phyloP scores from a whole-genome alignment of 352 stramenopile species.

The Globisporangium heterothallicum region DNA sequence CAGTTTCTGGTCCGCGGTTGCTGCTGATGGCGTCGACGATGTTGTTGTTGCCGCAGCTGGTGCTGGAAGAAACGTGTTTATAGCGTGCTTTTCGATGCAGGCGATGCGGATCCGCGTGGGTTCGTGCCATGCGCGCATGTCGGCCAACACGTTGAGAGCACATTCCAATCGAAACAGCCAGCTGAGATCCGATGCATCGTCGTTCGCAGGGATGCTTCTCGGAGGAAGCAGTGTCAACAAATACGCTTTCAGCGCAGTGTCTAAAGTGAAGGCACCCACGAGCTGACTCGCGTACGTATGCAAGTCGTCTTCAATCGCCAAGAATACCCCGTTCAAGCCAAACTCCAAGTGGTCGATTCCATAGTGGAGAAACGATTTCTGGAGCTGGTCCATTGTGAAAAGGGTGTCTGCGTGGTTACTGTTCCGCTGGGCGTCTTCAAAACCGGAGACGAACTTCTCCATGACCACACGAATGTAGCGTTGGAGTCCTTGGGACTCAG shows the following conservation, averaged over 20 bases:
- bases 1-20: background rate
- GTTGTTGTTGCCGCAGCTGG: background rate
- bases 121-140: slow-evolving; percentile 13
- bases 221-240: slow-evolving; percentile 1
- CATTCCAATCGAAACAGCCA: slow-evolving; percentile 11
- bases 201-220: background rate
- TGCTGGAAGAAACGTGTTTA: slow-evolving; percentile 3
- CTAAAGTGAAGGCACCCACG: background rate
- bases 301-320: slow-evolving; percentile 11
- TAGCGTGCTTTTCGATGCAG: slow-evolving; percentile 8
- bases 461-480: background rate
- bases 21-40: background rate
- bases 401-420: background rate
- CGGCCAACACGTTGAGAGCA: slow-evolving; percentile 10
- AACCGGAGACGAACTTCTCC: slow-evolving; percentile 1
- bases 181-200: background rate
- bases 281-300: background rate
- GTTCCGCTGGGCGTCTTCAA: slow-evolving; percentile 1
- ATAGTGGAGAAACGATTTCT: slow-evolving; percentile 9
- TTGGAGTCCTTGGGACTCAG: background rate
- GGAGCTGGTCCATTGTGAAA: slow-evolving; percentile 8
- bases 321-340: slow-evolving; percentile 11
- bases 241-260: background rate
- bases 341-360: slow-evolving; percentile 9
- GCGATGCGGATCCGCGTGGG: slow-evolving; percentile 12